Conservation (phyloP, 192 early-diverging fungal species). For the Gigaspora rosea region DNA sequence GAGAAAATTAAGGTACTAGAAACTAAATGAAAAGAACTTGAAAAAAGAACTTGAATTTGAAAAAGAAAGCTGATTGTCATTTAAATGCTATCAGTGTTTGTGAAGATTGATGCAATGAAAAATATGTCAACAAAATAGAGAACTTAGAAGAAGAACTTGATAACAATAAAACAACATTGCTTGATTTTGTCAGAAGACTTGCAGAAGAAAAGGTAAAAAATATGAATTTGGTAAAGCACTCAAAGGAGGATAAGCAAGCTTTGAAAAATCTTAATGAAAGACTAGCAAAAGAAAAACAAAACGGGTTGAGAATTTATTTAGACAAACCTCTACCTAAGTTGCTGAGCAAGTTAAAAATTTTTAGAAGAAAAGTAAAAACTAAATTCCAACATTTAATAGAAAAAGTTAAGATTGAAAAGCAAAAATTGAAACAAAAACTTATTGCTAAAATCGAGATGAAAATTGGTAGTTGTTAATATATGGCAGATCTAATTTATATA, state of each 20-base stretch:
- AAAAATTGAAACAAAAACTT: constrained; percentile 29
- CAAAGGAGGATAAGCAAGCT: constrained; percentile 11
- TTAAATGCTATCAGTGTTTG: not conserved
- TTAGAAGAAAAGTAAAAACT: constrained; percentile 34
- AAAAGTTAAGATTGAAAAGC: constrained; percentile 29
- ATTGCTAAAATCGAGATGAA: constrained; percentile 30
- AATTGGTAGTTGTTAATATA: constrained; percentile 25
- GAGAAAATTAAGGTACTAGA: not conserved
- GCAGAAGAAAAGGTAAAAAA: constrained; percentile 23
- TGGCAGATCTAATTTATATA: constrained; percentile 23
- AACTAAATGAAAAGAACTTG: not conserved
- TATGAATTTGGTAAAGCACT: constrained; percentile 29
- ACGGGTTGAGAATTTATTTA: constrained; percentile 10
- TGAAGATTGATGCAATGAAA: not conserved
- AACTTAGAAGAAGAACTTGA: constrained; percentile 13
- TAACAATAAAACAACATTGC: constrained; percentile 15
- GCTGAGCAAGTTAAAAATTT: constrained; percentile 30
- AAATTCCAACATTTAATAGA: constrained; percentile 32
- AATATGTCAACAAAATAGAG: not conserved
- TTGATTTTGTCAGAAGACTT: constrained; percentile 24
- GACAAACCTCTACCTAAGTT: constrained; percentile 31
- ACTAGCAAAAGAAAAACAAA: constrained; percentile 24
- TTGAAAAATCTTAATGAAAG: constrained; percentile 28
- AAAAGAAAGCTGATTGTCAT: not conserved
- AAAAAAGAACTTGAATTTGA: not conserved